Conservation (phyloP, 2,329 filamentous ascomycete genomes). For the Cladobotryum protrusum region DNA sequence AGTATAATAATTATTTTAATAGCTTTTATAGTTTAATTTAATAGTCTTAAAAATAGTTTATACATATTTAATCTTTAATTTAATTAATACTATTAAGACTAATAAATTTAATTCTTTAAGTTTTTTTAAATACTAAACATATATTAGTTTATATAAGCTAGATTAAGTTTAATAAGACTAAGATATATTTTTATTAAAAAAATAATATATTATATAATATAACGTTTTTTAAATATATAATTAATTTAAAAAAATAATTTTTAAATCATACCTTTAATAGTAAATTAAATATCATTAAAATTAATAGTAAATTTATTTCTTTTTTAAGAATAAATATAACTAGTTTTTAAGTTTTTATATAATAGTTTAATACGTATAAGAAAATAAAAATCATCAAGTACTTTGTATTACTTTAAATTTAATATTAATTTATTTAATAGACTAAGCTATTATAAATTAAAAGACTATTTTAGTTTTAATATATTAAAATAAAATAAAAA, state of each 20-base stretch:
- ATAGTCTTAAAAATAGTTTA: neutral
- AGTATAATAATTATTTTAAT: neutral
- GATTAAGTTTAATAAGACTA: no score
- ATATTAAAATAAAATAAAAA: neutral
- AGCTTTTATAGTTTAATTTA: neutral
- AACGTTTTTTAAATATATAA: neutral
- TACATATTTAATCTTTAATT: neutral
- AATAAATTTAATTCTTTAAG: neutral
- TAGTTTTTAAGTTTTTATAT: no score
- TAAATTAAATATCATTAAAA: neutral
- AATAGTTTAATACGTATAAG: no score
- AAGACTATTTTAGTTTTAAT: neutral
- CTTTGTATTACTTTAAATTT: neutral
- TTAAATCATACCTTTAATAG: no score
- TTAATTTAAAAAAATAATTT: neutral
- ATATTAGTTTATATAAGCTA: neutral
- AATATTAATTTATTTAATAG: neutral
- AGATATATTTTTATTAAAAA: neutral
- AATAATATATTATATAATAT: neutral
- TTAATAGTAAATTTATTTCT: neutral
- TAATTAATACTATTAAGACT: neutral
- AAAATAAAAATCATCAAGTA: neutral
- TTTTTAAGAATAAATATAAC: neutral
- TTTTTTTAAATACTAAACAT: neutral
- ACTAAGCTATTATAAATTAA: neutral